Percentiles rank a stretch among this genome's conserved stretches.
Conservation (phyloP, 495 filamentous ascomycete genomes). For the Podospora appendiculata region DNA sequence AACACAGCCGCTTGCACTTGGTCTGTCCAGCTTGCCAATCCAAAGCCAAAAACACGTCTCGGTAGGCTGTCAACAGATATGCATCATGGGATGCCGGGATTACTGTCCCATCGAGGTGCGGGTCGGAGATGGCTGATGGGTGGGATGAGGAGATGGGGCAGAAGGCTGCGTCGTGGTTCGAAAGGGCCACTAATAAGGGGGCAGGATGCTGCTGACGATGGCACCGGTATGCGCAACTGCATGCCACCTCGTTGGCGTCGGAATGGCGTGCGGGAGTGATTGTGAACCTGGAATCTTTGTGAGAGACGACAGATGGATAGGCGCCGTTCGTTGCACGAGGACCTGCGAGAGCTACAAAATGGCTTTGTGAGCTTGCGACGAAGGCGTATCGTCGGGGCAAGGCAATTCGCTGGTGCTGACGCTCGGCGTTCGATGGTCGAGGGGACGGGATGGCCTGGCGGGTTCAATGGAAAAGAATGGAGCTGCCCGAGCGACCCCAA, state of each 20-base stretch:
- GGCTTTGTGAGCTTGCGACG: no score
- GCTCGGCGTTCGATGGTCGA: no score
- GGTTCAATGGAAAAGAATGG: neutral
- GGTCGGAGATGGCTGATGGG: neutral
- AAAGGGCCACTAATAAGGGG: neutral
- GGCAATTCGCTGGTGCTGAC: no score
- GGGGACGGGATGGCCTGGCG: no score
- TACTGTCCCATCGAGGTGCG: constrained; percentile 5
- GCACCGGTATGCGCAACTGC: no score
- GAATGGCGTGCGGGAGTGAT: no score
- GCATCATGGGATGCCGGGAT: constrained; percentile 8
- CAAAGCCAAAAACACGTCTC: constrained; percentile 1
- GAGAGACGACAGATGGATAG: no score
- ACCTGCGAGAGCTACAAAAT: no score
- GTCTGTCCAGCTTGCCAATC: neutral
- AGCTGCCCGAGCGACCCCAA: neutral
- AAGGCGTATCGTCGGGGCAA: no score
- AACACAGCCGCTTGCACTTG: neutral
- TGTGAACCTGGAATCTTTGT: no score
- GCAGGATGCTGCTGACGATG: neutral
- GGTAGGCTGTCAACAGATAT: constrained; percentile 3
- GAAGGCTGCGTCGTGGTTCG: neutral
- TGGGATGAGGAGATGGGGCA: neutral
- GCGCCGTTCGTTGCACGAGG: no score
- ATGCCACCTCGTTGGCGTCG: no score